A percentile compares a stretch with the other conserved stretches of the same genome.
These are phyloP conservation scores for Monosporozyma siamensis DNA, from an alignment of 805 yeast species.

Conservation along the genomic window DNA sequence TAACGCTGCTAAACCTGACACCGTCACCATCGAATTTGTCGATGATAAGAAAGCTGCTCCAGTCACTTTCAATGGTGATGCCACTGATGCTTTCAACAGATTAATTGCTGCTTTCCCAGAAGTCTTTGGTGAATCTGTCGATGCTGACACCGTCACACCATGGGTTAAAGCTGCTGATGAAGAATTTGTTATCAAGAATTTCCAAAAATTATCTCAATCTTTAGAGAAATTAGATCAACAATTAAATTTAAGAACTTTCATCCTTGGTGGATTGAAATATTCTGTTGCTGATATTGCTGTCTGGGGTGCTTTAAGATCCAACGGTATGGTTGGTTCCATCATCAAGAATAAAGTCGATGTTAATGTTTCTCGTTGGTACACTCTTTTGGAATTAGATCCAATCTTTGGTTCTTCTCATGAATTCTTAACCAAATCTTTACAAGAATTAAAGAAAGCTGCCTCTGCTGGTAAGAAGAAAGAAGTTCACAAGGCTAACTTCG, in stretches of 20 bases:
- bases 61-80: conserved; percentile 39
- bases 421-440: conserved; percentile 54
- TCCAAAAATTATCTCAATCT: conserved; percentile 69
- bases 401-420: conserved; percentile 65
- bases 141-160: conserved; percentile 35
- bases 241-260: conserved; percentile 74
- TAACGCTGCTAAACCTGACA: conserved; percentile 41
- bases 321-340: conserved; percentile 86
- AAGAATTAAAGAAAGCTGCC: conserved; percentile 63
- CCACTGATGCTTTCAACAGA: conserved; percentile 37
- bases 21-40: conserved; percentile 53
- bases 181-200: conserved; percentile 72
- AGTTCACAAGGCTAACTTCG: conserved; percentile 88
- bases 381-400: conserved; percentile 55
- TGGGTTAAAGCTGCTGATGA: conserved; percentile 64
- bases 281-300: conserved; percentile 76
- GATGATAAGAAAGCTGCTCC: conserved; percentile 62
- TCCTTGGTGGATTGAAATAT: conserved; percentile 51
- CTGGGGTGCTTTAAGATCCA: conserved; percentile 92
- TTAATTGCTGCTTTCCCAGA: conserved; percentile 47
- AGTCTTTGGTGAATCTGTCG: conserved; percentile 22
- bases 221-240: conserved; percentile 76
- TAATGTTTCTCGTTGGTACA: conserved; percentile 92
- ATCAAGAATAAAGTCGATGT: conserved; percentile 75
- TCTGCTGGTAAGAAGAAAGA: conserved; percentile 68